Evolutionary conservation across 306 rosid genomes (phyloP).

Genomic region (Abrus pulchellus): DNA sequence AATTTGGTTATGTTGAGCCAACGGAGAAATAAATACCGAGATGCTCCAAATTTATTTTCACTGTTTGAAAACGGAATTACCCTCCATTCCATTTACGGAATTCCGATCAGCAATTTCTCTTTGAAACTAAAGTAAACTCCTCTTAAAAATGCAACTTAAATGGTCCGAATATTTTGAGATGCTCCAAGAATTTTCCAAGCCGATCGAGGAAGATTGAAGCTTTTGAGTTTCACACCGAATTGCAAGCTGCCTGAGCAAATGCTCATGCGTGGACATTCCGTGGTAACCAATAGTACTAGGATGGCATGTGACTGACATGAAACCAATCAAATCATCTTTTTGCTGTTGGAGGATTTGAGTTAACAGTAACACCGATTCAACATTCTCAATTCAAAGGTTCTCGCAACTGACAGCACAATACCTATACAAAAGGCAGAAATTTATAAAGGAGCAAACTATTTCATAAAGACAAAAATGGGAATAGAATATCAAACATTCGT

Average conservation of each 20-base stretch:
- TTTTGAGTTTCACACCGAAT: background rate
- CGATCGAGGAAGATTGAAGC: background rate
- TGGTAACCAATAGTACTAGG: background rate
- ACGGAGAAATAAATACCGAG: no score
- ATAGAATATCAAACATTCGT: constrained; percentile 42
- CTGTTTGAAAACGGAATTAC: no score
- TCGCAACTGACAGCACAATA: constrained; percentile 28
- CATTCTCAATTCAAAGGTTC: constrained; percentile 44
- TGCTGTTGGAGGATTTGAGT: background rate
- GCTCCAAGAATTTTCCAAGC: background rate
- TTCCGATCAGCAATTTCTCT: background rate
- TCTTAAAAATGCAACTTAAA: background rate
- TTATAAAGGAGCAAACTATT: background rate
- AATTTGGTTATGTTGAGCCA: no score
- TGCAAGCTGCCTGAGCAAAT: constrained; percentile 1
- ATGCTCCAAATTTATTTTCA: no score
- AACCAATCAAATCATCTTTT: constrained; percentile 19
- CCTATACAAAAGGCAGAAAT: constrained; percentile 15
- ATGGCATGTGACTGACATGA: background rate
- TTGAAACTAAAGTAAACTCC: constrained; percentile 8
- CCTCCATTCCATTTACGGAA: no score
- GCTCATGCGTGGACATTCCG: background rate
- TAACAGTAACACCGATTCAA: constrained; percentile 4
- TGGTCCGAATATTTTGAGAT: background rate
- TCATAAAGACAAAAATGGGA: constrained; percentile 28